Evolutionary conservation across 441 rosid species (phyloP).

Genomic region (Adansonia rubrostipa): DNA sequence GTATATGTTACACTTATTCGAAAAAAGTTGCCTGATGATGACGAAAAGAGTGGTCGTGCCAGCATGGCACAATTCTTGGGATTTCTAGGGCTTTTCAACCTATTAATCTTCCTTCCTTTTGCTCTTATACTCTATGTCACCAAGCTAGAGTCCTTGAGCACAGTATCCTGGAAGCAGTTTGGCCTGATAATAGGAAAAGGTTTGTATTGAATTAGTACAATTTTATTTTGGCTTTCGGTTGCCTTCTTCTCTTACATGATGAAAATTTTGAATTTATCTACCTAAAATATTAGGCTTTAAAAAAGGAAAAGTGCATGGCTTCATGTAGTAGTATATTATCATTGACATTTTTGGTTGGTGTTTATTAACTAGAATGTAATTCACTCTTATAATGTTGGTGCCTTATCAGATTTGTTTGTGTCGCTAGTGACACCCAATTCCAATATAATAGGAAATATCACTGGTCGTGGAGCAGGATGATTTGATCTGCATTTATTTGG

Average conservation of each 20-base stretch:
- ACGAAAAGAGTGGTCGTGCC: constrained; percentile 65
- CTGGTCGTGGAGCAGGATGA: background rate
- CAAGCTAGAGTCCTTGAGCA: constrained; percentile 65
- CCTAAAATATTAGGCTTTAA: background rate
- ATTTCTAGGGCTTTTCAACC: constrained; percentile 83
- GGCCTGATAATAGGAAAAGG: constrained; percentile 92
- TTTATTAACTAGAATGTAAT: background rate
- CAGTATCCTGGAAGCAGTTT: constrained; percentile 65
- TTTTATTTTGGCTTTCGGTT: background rate
- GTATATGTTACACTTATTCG: constrained; percentile 91
- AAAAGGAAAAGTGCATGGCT: background rate
- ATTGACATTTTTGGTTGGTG: background rate
- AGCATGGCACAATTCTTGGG: constrained; percentile 97
- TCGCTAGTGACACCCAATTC: background rate
- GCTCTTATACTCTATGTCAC: constrained; percentile 73
- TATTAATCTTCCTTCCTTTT: constrained; percentile 76
- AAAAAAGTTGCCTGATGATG: constrained; percentile 76
- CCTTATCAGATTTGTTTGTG: background rate
- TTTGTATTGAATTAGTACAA: constrained; percentile 31
- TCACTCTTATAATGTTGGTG: background rate
- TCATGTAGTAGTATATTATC: background rate
- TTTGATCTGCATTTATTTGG: background rate
- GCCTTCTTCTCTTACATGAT: constrained; percentile 9
- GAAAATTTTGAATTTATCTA: background rate
- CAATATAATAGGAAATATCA: background rate